Conservation (phyloP, 352 stramenopile genomes). For the Globisporangium megalacanthum region DNA sequence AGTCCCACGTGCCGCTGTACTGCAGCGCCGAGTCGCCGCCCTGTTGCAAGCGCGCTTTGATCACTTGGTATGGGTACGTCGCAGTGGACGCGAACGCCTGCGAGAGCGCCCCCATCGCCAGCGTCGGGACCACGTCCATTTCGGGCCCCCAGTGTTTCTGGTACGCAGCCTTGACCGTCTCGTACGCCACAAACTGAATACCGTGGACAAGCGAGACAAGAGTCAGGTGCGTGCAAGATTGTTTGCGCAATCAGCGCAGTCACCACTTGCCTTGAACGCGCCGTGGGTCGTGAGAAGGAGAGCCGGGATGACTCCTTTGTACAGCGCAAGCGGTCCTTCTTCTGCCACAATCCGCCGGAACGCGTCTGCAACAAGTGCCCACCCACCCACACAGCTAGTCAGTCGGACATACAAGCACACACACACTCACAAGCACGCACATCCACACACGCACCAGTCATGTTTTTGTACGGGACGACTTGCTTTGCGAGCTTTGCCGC, state of each 20-base stretch:
- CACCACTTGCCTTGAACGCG: conserved; percentile 95
- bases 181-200: conserved; percentile 80
- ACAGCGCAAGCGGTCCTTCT: conserved; percentile 92
- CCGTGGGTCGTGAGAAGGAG: conserved; percentile 96
- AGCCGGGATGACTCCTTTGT: conserved; percentile 94
- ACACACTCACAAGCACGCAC: background rate
- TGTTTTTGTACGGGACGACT: conserved; percentile 60
- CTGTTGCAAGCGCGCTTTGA: conserved; percentile 96
- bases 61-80: conserved; percentile 96
- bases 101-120: conserved; percentile 75
- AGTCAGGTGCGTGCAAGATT: too few species aligned
- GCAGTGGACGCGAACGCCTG: conserved; percentile 79
- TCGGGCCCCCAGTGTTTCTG: conserved; percentile 49
- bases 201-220: background rate
- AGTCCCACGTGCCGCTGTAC: conserved; percentile 90
- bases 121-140: conserved; percentile 63
- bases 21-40: conserved; percentile 67
- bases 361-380: conserved; percentile 82
- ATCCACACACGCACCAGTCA: conserved; percentile 29
- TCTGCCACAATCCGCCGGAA: conserved; percentile 92
- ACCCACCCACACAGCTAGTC: too few species aligned
- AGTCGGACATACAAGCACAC: too few species aligned
- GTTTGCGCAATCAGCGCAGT: too few species aligned
- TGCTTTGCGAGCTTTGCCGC: conserved; percentile 45
- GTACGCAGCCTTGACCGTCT: conserved; percentile 64